Evolutionary conservation across 2,329 filamentous ascomycete species (phyloP), one percentile per base, ranked within the genome.

Genomic region (Xylaria sp.): DNA sequence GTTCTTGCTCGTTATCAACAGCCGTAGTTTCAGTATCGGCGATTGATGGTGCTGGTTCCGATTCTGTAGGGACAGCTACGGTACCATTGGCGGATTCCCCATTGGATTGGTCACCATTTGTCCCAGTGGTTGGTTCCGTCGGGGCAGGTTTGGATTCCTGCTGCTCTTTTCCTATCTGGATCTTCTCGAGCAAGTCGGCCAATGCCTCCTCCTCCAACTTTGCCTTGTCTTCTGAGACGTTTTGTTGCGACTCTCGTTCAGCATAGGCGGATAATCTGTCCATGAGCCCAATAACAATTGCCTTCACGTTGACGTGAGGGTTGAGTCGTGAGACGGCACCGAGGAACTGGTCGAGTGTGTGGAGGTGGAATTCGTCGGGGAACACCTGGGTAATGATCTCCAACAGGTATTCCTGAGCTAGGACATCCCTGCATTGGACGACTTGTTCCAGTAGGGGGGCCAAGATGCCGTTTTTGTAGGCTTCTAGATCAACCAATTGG

Each of bases 321-420:
- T 99, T 98, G 44, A 99, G 85, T 66, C 95, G 88, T 16, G 95
- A 93, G 40, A 97, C 97, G 6, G 96, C 96, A 9, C 92, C 96
- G 40, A 99, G 89, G 79, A 99, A 93, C 78, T 98, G 92, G 78
- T 98, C 96, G 37, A 99, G 88, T 0, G 96, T 99, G 79, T 99
- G 94, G 25, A 99, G 88, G 81, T 99, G 97, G 79, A 95, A 99
- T 78, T 99, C 96, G 81, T 99, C 96, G 0, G 96, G 96, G 84
- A 99, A 99, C 61, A 98, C 96, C 81, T 99, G 97, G 5, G 95
- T 99, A 73, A 99, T 97, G 71, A 99, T 96, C 86, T 99, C 96
- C 59, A 99, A 85, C 13, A 99, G 87, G 82, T 99, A 99, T 80
- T 99, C 96, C 79, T 99, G 96, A 40, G 96, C 96, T 71, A 99